These are phyloP conservation scores for Pseudopithomyces maydicus DNA, from an alignment of 2,329 filamentous ascomycete species.

Conservation along the genomic window DNA sequence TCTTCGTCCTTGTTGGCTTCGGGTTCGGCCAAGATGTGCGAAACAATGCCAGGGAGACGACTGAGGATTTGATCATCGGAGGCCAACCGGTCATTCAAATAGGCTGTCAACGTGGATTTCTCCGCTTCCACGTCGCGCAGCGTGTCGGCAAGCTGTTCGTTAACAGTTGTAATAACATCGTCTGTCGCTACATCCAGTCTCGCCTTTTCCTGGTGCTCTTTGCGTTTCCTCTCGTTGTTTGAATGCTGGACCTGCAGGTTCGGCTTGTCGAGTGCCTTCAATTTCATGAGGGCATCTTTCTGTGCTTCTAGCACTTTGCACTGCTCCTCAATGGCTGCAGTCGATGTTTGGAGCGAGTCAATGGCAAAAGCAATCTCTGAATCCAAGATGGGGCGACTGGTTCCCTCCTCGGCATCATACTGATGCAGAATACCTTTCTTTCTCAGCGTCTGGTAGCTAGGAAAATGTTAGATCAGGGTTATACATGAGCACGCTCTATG, in stretches of 20 bases:
- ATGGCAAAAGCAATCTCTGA: conserved; percentile 66
- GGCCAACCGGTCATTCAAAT: conserved; percentile 57
- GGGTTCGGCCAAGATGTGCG: conserved; percentile 58
- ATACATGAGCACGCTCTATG: too few relatives aligned
- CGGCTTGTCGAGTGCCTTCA: conserved; percentile 55
- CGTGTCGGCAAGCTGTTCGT: conserved; percentile 43
- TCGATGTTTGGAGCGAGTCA: conserved; percentile 67
- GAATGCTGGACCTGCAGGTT: conserved; percentile 45
- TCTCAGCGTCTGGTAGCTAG: conserved; percentile 39
- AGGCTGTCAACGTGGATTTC: conserved; percentile 53
- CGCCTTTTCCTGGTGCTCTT: conserved; percentile 47
- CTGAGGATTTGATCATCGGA: conserved; percentile 70
- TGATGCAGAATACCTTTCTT: conserved; percentile 40
- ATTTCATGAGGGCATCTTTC: conserved; percentile 63
- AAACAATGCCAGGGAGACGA: conserved; percentile 69
- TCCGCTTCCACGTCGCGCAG: conserved; percentile 57
- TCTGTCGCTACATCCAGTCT: conserved; percentile 48
- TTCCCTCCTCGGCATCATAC: conserved; percentile 34
- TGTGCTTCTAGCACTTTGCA: conserved; percentile 66
- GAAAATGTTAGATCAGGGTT: too few relatives aligned
- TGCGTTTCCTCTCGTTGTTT: conserved; percentile 44
- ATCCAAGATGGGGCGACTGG: conserved; percentile 58
- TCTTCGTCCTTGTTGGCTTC: conserved; percentile 59
- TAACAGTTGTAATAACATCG: conserved; percentile 33
- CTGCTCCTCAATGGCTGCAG: conserved; percentile 67